A percentile compares a stretch with the other conserved stretches of the same genome.
These are phyloP conservation scores for Trichoderma asperellum DNA, from an alignment of 2,329 filamentous ascomycete species.

Conservation along the genomic window DNA sequence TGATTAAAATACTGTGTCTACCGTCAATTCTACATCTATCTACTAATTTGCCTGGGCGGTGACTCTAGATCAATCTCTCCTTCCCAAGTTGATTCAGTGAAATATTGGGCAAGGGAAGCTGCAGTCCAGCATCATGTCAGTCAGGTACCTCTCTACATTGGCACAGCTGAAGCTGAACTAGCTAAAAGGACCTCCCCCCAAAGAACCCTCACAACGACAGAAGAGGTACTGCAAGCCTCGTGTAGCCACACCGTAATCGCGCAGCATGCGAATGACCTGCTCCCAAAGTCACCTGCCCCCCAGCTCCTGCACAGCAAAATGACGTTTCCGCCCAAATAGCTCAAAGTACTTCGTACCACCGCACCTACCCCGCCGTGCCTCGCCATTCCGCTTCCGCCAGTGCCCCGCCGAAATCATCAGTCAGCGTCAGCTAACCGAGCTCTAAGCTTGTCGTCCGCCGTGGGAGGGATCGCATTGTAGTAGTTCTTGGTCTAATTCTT, in stretches of 20 bases:
- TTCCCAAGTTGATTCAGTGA: not conserved
- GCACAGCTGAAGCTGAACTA: not conserved
- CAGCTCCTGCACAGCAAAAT: slow-evolving; percentile 19
- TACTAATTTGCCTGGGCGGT: not conserved
- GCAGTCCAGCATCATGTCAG: not conserved
- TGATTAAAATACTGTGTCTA: no score
- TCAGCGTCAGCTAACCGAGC: slow-evolving; percentile 3
- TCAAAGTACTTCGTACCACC: not conserved
- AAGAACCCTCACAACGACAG: no score
- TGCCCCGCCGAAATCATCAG: slow-evolving; percentile 21
- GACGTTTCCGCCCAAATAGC: slow-evolving; percentile 21
- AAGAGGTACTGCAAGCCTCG: slow-evolving; percentile 12
- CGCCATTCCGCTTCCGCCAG: slow-evolving; percentile 8
- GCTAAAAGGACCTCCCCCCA: not conserved
- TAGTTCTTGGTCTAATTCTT: not conserved
- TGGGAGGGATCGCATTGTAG: not conserved
- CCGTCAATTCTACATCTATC: not conserved
- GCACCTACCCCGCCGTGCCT: slow-evolving; percentile 8
- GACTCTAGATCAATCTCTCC: not conserved
- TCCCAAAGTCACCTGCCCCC: slow-evolving; percentile 18
- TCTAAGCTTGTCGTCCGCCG: not conserved
- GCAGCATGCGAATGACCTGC: not conserved
- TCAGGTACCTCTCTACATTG: not conserved
- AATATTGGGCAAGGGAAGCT: not conserved
- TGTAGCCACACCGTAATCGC: slow-evolving; percentile 20